phyloP scores from a whole-genome alignment of 2,329 filamentous ascomycete genomes.

The Alternaria sp. region DNA sequence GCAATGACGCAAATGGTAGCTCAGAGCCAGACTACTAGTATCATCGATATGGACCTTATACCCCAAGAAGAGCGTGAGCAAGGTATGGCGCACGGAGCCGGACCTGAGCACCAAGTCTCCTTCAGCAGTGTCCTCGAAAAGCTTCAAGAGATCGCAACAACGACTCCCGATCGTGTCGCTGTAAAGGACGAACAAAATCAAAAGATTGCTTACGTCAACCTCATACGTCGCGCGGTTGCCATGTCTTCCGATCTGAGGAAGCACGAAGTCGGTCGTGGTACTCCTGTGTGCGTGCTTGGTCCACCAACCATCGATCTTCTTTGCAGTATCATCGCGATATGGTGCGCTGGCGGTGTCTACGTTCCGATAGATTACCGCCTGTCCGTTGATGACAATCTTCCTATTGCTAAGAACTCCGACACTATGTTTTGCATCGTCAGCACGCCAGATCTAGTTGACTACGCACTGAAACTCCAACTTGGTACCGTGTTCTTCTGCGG shows the following conservation, averaged over 20 bases:
- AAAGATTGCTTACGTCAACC: background rate
- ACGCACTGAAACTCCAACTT: background rate
- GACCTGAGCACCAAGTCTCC: background rate
- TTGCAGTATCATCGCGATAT: background rate
- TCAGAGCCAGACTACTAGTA: background rate
- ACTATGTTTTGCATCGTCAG: background rate
- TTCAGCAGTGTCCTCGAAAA: background rate
- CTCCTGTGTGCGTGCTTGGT: constrained; percentile 2
- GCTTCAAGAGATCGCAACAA: background rate
- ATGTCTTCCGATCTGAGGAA: background rate
- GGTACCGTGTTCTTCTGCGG: background rate
- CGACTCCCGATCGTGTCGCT: background rate
- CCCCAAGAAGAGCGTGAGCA: background rate
- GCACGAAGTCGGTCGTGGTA: background rate
- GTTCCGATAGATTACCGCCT: background rate
- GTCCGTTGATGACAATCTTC: background rate
- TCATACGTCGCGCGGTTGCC: background rate
- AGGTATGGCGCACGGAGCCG: background rate
- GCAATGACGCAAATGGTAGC: background rate
- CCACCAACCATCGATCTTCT: constrained; percentile 2
- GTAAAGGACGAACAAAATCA: background rate
- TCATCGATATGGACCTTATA: background rate
- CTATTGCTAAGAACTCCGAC: background rate
- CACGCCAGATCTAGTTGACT: background rate
- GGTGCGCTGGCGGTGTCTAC: background rate